Evolutionary conservation across 345 rosid genomes (phyloP), one percentile per base, ranked within the genome.

Genomic region (Rhizophora mangle): DNA sequence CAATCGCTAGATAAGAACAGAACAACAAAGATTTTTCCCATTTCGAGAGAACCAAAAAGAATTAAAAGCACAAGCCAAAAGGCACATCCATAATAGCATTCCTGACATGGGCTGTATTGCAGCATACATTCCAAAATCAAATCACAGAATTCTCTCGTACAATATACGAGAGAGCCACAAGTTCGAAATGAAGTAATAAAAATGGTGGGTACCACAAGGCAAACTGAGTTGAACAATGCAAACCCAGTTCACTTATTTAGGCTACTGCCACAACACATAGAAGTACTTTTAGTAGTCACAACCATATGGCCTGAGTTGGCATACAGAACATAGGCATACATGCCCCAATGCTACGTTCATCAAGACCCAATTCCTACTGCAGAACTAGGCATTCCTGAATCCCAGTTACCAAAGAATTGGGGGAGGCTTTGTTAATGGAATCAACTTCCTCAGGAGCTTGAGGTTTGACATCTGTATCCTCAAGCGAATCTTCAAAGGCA

Each of bases 351-450:
- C 18, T 37, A 13, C 34, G 64, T 37, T 62, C 56, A 27, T 16
- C 49, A 32, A 18, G 57, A 72, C 71, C 46, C 31, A 2, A 16
- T 65, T 34, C 76, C 84, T 78, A 93, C 90, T 80, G 93, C 78
- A 70, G 93, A 71, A 89, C 91, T 34, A 91, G 62, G 87, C 98
- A 93, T 73, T 83, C 91, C 30, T 81, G 79, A 31, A 83, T 77
- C 77, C 88, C 96, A 18, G 82, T 64, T 64, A 85, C 78, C 82
- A 84, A 71, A 1, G 75, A 60, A 22, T 19, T 74, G 70, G 49
- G 76, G 69, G 89, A 67, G 69, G 71, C 76, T 66, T 73, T 75
- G 78, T 74, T 80, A 15, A 68, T 68, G 51, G 72, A 74, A 73
- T 80, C 74, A 20, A 31, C 80, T 49, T 70, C 62, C 15, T 71